Base-by-base conservation (phyloP, 768 basidiomycete genomes). In the Filobasidium wieringae region DNA sequence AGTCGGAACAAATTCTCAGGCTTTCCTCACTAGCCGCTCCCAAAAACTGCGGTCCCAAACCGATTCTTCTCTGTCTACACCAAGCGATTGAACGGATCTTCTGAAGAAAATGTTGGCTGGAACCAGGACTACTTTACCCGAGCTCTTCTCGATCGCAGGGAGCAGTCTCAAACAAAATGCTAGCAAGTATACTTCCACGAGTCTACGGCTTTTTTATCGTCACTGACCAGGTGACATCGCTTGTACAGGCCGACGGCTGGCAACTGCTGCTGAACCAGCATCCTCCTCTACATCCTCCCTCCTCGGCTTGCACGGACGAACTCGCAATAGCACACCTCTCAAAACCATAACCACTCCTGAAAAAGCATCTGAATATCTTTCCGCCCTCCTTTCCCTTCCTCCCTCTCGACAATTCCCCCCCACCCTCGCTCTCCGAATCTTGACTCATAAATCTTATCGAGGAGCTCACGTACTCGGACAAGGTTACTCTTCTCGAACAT, bases 401-500 rank as follows among this genome's bases (percentile, higher is more conserved):
- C 50, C 65, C 14, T 43, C 61, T 11, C 59, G 60, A n/a, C 55
- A 58, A 43, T 69, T 73, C 59, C 63, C 70, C 17, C 66, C 67
- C 1, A 45, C 55, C n/a, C 63, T 71, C 8, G 64, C 70, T 6
- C 61, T 73, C 2, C 70, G 69, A 37, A 69, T 70, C 51, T 58
- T 73, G 17, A 73, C 72, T 0, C 72, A 73, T 57, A 71, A 71
- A 67, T 71, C 70, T 37, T 73, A 67, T 51, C 62, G 65, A n/a
- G 66, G 63, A 51, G 63, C 62, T 7, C 70, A 73, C 30, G 41
- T 62, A n/a, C 62, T 70, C 41, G 63, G 64, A 5, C 61, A 58
- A 52, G 52, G 58, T 12, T 40, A 26, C 19, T 33, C 26, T 8
- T 52, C 57, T 2, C 24, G 57, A n/a, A 53, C 50, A 53, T 51